phyloP scores from a whole-genome alignment of 139 green algal genomes.

The Tetradesmus lagerheimii region DNA sequence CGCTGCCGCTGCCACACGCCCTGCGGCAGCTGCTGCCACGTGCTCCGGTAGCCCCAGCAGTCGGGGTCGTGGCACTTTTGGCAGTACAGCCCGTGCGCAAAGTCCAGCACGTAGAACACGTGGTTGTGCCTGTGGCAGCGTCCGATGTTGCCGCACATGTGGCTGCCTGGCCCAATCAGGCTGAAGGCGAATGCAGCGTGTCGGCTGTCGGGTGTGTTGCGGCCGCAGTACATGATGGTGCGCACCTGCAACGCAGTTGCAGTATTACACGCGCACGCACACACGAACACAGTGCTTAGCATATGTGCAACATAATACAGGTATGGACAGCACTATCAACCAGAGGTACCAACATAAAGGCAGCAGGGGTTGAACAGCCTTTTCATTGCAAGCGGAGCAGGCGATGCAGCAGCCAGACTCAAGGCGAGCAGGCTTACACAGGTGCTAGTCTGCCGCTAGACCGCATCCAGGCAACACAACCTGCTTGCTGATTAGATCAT shows the following conservation, averaged over 20 bases:
- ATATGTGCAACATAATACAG: too few species aligned
- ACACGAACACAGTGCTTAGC: too few species aligned
- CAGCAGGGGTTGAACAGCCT: too few species aligned
- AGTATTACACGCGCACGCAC: background rate
- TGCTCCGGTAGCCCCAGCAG: constrained; percentile 66
- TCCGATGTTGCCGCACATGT: constrained; percentile 78
- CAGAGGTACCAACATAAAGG: too few species aligned
- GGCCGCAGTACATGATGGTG: constrained; percentile 80
- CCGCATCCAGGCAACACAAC: background rate
- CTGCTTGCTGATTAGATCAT: too few species aligned
- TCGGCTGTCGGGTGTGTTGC: constrained; percentile 37
- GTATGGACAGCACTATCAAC: too few species aligned
- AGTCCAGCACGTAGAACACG: constrained; percentile 79
- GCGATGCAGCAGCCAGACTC: too few species aligned
- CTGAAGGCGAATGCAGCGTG: constrained; percentile 66
- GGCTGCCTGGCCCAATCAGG: constrained; percentile 81
- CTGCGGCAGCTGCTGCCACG: constrained; percentile 51
- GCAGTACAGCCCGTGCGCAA: constrained; percentile 55
- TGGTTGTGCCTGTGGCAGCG: constrained; percentile 72
- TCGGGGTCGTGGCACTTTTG: constrained; percentile 90
- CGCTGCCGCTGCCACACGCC: constrained; percentile 24
- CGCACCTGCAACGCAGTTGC: constrained; percentile 55
- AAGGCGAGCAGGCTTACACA: too few species aligned
- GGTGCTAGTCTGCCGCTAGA: too few species aligned
- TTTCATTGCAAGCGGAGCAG: too few species aligned